Evolutionary conservation across 352 stramenopile species (phyloP).

Genomic region (Lagenidium giganteum): DNA sequence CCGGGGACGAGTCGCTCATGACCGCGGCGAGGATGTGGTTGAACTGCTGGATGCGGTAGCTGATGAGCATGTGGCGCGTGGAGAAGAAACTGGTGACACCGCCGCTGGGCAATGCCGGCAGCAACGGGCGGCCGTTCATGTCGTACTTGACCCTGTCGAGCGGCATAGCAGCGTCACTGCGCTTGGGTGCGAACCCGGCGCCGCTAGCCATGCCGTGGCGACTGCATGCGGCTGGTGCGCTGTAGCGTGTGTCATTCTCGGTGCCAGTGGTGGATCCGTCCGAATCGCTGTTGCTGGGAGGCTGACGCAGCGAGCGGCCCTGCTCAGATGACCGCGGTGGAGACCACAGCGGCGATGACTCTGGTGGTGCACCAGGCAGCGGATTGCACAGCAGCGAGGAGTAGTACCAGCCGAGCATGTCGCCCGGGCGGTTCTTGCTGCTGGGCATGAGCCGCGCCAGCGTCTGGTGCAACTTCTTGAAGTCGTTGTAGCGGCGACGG

Average conservation of each 20-base stretch:
- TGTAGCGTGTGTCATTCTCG: conserved; percentile 24
- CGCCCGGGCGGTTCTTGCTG: conserved; percentile 11
- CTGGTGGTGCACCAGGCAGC: conserved; percentile 18
- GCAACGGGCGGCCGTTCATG: conserved; percentile 32
- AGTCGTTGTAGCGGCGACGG: conserved; percentile 72
- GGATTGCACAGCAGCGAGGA: conserved; percentile 54
- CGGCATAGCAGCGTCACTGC: conserved; percentile 38
- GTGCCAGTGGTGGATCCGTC: conserved; percentile 6
- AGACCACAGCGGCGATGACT: conserved; percentile 49
- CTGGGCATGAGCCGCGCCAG: conserved; percentile 48
- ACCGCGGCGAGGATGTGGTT: conserved; percentile 65
- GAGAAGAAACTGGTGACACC: conserved; percentile 62
- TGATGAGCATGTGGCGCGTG: conserved; percentile 53
- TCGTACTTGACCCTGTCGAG: conserved; percentile 54
- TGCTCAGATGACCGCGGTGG: too few species aligned
- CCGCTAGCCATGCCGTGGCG: too few species aligned
- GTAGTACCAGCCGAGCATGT: conserved; percentile 25
- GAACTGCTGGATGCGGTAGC: conserved; percentile 60
- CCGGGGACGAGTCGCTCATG: conserved; percentile 52
- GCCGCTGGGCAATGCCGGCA: conserved; percentile 44
- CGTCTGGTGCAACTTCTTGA: conserved; percentile 53
- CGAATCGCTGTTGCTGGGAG: conserved; percentile 14
- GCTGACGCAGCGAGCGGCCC: conserved; percentile 19
- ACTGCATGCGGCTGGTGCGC: conserved; percentile 7
- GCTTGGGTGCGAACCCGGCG: too few species aligned